Evolutionary conservation across 1,139 yeast species (phyloP), one percentile per base, ranked within the genome.

Genomic region (Pneumocystis jirovecii): DNA sequence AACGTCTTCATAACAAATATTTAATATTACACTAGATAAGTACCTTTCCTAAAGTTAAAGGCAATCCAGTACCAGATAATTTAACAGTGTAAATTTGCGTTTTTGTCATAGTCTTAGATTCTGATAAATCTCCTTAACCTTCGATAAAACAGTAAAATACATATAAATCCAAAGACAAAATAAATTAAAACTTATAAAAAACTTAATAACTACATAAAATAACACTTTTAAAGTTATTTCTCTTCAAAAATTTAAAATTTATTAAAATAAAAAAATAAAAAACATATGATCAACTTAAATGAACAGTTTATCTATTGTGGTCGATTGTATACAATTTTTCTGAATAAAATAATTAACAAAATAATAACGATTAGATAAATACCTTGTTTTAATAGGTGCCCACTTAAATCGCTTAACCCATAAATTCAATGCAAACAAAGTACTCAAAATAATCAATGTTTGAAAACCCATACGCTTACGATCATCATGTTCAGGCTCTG

Each of bases 341-440:
- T 50, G 25, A 25, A 50, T 15, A 25, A 29, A 10, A 25, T 25
- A 25, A 50, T 12, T 50, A 25, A 50, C 25, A 50, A 50, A 50
- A 50, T 31, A 50, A 50, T 25, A 50, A 50, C 12, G 21, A 25
- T 25, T 2, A 45, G 12, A 21, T 25, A 89, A 83, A 86, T 91
- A 89, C 85, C 98, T 89, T 81, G 85, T 87, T 85, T 91, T 91
- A 79, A 93, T 82, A 74, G 91, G 87, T 75, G 91, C 85, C 98
- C 98, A 93, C 82, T 93, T 93, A 90, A 91, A 91, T 80, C 87
- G 89, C 87, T 95, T 93, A 74, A 90, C 91, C 89, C 95, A 89
- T 73, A 95, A 82, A 68, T 96, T 83, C 68, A 90, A 72, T 74
- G 90, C 84, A 82, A 86, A 89, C 74, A 95, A 81, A 64, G 93